A percentile compares a stretch with the other conserved stretches of the same genome.
phyloP scores from a whole-genome alignment of 164 flowering plant genomes.

The Santalum album region DNA sequence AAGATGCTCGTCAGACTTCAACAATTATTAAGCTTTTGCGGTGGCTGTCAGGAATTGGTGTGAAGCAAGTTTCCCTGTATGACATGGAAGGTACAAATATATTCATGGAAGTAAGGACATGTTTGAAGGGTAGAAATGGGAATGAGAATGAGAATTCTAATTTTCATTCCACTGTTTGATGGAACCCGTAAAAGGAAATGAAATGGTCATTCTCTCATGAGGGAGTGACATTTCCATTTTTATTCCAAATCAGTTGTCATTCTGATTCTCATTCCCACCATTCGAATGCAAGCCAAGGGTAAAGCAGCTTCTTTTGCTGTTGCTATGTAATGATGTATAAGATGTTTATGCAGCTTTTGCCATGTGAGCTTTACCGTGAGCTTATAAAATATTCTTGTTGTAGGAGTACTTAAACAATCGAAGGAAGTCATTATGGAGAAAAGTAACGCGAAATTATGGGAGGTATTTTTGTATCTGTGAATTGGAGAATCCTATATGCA shows the following conservation, averaged over 20 bases:
- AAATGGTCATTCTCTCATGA: too few relatives aligned
- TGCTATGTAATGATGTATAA: neutral
- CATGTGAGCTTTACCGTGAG: neutral
- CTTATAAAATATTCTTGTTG: conserved; percentile 3
- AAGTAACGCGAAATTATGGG: conserved; percentile 23
- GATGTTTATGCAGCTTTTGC: neutral
- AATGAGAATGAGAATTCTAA: neutral
- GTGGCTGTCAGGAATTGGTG: conserved; percentile 60
- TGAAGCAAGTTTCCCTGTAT: conserved; percentile 65
- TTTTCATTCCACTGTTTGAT: too few relatives aligned
- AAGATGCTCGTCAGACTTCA: conserved; percentile 53
- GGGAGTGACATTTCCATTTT: too few relatives aligned
- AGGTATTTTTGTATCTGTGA: conserved; percentile 25
- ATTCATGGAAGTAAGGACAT: too few relatives aligned
- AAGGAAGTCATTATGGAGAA: conserved; percentile 42
- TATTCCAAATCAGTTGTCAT: too few relatives aligned
- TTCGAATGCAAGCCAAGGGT: neutral
- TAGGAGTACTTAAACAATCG: conserved; percentile 76
- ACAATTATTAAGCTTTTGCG: conserved; percentile 51
- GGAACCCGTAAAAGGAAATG: too few relatives aligned
- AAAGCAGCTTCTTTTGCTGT: neutral
- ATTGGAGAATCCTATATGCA: neutral
- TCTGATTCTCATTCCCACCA: too few relatives aligned
- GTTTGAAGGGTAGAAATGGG: too few relatives aligned
- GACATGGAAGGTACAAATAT: conserved; percentile 71